Evolutionary conservation across 345 rosid genomes (phyloP).

Genomic region (Streptanthus diversifolius): DNA sequence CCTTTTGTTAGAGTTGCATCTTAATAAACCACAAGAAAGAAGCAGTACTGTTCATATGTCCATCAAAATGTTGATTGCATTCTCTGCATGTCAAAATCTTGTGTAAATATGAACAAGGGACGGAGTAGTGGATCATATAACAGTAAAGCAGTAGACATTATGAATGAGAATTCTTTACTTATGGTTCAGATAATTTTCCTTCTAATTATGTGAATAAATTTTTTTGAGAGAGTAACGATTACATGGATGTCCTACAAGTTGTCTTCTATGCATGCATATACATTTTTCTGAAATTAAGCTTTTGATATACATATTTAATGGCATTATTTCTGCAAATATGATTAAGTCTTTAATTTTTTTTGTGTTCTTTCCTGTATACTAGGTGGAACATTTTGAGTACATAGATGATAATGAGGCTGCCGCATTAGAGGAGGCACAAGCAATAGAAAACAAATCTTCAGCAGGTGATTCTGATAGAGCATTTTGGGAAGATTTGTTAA

Average conservation of each 20-base stretch:
- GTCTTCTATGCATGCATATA: neutral
- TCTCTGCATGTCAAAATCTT: too few relatives aligned
- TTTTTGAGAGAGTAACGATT: too few relatives aligned
- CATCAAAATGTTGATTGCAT: too few relatives aligned
- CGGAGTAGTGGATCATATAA: neutral
- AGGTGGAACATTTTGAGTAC: slow-evolving; percentile 84
- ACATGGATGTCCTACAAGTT: neutral
- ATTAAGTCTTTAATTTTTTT: neutral
- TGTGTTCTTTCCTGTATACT: neutral
- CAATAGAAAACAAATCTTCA: slow-evolving; percentile 41
- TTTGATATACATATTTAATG: neutral
- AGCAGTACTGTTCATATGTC: too few relatives aligned
- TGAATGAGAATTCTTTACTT: neutral
- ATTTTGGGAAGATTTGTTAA: slow-evolving; percentile 73
- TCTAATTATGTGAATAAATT: too few relatives aligned
- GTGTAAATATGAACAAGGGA: neutral
- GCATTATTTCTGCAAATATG: neutral
- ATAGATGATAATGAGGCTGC: slow-evolving; percentile 64
- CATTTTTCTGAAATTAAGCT: neutral
- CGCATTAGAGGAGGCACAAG: slow-evolving; percentile 48
- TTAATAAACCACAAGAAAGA: too few relatives aligned
- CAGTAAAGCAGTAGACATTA: neutral
- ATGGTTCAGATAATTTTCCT: neutral
- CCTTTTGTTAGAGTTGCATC: too few relatives aligned
- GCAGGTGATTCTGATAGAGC: slow-evolving; percentile 45